phyloP scores from a whole-genome alignment of 2,329 filamentous ascomycete genomes.

The Penicillium capsulatum region DNA sequence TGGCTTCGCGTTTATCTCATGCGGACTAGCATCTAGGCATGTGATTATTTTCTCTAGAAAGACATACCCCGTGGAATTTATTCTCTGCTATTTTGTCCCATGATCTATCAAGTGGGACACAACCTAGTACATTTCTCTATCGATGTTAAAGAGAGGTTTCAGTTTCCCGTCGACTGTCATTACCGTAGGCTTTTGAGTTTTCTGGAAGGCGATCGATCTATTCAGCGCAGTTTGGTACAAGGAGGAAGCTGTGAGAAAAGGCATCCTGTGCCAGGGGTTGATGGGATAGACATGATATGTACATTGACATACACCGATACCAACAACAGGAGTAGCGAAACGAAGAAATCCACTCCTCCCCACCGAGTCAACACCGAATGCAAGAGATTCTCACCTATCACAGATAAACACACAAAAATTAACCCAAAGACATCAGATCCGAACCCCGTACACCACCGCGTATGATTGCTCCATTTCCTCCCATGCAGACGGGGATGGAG shows the following conservation, averaged over 20 bases:
- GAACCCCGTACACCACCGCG: constrained; percentile 11
- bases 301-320: constrained; percentile 4
- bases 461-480: constrained; percentile 7
- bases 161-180: too few species aligned
- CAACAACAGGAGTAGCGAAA: neutral
- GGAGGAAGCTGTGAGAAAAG: too few species aligned
- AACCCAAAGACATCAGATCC: constrained; percentile 2
- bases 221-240: too few species aligned
- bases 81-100: neutral
- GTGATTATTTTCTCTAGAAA: neutral
- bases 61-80: neutral
- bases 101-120: too few species aligned
- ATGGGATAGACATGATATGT: constrained; percentile 5
- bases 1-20: neutral
- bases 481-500: constrained; percentile 12
- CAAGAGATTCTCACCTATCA: constrained; percentile 4
- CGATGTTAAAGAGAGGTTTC: too few species aligned
- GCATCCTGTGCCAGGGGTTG: too few species aligned
- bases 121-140: too few species aligned
- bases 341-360: neutral
- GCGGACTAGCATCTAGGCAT: neutral
- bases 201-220: too few species aligned
- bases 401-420: constrained; percentile 2
- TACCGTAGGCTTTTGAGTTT: too few species aligned
- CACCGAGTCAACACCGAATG: constrained; percentile 6